phyloP scores from a whole-genome alignment of 345 rosid species.

The Hibiscus mutabilis region DNA sequence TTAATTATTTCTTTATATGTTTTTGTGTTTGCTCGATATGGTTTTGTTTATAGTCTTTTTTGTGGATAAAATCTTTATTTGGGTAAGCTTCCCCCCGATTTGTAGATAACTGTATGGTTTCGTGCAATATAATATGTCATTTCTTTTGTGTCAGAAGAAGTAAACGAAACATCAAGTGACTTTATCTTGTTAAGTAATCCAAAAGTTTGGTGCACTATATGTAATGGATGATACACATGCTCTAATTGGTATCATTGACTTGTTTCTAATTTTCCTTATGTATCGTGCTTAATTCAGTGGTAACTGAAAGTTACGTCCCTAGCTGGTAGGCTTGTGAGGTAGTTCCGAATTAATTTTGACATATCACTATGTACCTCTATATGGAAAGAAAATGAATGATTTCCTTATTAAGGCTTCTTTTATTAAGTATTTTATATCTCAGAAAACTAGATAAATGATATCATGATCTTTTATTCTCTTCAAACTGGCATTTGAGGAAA shows the following conservation, averaged over 20 bases:
- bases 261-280: background rate
- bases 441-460: background rate
- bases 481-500: background rate
- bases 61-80: background rate
- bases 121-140: background rate
- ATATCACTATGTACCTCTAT: background rate
- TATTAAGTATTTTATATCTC: background rate
- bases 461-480: background rate
- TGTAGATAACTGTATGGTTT: background rate
- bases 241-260: background rate
- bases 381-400: background rate
- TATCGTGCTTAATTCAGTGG: background rate
- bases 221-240: background rate
- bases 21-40: background rate
- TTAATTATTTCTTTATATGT: background rate
- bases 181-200: background rate
- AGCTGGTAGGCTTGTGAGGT: background rate
- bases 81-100: background rate
- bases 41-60: background rate
- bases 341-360: background rate
- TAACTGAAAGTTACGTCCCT: background rate
- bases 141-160: background rate
- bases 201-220: background rate
- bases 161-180: background rate
- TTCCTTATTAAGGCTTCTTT: background rate